Base-by-base conservation (phyloP, 2,329 filamentous ascomycete genomes). In the Ascocoryne sarcoides region DNA sequence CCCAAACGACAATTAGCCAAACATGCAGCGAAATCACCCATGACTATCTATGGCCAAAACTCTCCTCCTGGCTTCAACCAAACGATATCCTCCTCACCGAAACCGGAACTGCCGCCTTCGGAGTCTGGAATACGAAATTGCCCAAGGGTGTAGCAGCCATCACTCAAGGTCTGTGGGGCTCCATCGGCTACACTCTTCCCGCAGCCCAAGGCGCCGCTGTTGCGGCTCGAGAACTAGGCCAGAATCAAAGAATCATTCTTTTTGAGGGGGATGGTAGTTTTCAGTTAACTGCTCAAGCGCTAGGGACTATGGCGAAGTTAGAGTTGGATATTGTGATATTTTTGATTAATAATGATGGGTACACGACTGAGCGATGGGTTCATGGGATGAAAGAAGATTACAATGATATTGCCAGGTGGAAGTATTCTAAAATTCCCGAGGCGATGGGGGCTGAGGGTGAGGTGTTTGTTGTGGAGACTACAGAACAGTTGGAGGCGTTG, bases 51-150 rank as follows among this genome's bases (percentile, higher is more conserved):
- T 93, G 85, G 84, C 80, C 81, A 0, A 74, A 73, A 19, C 65
- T 92, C 8, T 78, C 81, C 30, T 70, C 78, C 46, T 92, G 81
- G 69, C 65, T 93, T 7, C 67, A 70, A 37, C 66, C 76, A 37
- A 68, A 76, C 33, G 87, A 94, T 55, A 75, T 92, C 42, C 67
- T 94, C 40, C 72, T 93, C 36, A 88, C 85, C 0, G 87, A 93
- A 60, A 92, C 86, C 2, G 88, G 86, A 26, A 93, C 88, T 0
- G 70, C 85, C 43, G 87, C 84, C 63, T 89, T 92, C 60, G 87
- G 87, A 39, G 82, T 90, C 53, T 85, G 82, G 74, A 83, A 88
- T 40, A 87, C 84, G 5, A 72, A 73, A 28, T 89, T 93, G 64
- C 86, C 86, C 0, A 57, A 66, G 1, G 70, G 73, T n/a, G 81